Percentiles rank a stretch among this genome's conserved stretches.
Conservation (phyloP, 768 basidiomycete species). For the Amanita pseudoporphyria region DNA sequence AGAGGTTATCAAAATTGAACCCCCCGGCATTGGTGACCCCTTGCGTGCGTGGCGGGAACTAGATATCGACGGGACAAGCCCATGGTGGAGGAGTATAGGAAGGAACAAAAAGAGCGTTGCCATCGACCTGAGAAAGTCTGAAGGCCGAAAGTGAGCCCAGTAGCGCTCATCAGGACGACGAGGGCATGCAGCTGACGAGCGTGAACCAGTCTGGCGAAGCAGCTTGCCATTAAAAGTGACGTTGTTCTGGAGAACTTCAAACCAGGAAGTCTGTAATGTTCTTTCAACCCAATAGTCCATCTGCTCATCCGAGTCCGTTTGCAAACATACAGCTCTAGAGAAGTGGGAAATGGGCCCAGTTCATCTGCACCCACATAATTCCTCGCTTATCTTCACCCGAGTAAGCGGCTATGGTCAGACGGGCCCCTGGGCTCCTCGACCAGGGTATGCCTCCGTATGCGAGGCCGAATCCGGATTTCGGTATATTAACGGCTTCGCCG, state of each 20-base stretch:
- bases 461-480: conserved; percentile 71
- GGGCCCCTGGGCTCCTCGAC: conserved; percentile 61
- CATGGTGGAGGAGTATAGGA: conserved; percentile 65
- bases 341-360: conserved; percentile 58
- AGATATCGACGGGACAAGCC: conserved; percentile 61
- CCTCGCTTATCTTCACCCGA: conserved; percentile 84
- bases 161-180: background rate
- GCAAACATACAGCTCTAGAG: conserved; percentile 41
- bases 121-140: conserved; percentile 49
- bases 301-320: too few relatives aligned
- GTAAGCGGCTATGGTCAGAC: conserved; percentile 72
- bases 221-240: conserved; percentile 52
- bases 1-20: conserved; percentile 65
- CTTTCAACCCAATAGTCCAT: too few relatives aligned
- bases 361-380: conserved; percentile 61
- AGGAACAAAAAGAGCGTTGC: conserved; percentile 70
- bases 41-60: conserved; percentile 64
- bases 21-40: conserved; percentile 54
- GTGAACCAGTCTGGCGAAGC: conserved; percentile 49
- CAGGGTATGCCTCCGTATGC: conserved; percentile 67
- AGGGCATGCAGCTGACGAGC: background rate
- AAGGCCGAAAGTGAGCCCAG: conserved; percentile 34
- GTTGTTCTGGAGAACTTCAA: conserved; percentile 68
- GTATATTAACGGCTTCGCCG: conserved; percentile 60
- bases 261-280: conserved; percentile 48